Base-by-base conservation (phyloP, 306 rosid species). In the Dryas alaskensis region DNA sequence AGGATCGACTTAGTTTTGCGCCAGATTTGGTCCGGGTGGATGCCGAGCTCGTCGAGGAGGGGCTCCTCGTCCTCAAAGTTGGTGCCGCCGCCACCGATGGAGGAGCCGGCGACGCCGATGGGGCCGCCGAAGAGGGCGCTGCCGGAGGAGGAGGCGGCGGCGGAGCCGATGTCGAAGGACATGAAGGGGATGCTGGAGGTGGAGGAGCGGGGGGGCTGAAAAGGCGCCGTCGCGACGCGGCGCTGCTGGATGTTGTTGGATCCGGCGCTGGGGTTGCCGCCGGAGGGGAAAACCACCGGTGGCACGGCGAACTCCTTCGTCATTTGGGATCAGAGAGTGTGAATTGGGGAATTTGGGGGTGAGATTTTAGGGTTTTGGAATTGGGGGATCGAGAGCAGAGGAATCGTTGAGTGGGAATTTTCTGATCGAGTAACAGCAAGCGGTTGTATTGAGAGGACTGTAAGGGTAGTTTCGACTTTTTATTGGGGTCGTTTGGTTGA, bases 21-120 rank as follows among this genome's bases (percentile, higher is more conserved):
- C 97, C 97, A 95, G 85, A 95, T 95, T 85, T 90, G 98, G 22
- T 92, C 97, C 0, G 97, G 98, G 80, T 95, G 99, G 78, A 95
- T 95, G 22, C 99, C 98, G 48, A 95, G 97, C 79, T 95, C 97
- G 72, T 95, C 96, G 27, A 95, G 98, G 37, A 95, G 93, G 13
- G 99, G 96, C 39, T 92, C 99, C 77, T 95, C 99, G 37, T 92
- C 96, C 16, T 95, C 99, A 76, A 95, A 95, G 69, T 73, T 84
- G 13, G 78, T 61, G 39, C 79, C 76, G 8, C 86, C 86, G 4
- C 76, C 58, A 74, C 81, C 16, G 13, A 79, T 17, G 84, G 83
- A 45, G 27, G 27, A 47, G n/a, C 87, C 86, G 4, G 8, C 48
- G 81, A 83, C 37, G 57, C 81, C 80, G 47, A 77, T 75, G 12